A percentile compares a stretch with the other conserved stretches of the same genome.
Conservation (phyloP, 1,139 yeast genomes). For the Kodamaea suecica region DNA sequence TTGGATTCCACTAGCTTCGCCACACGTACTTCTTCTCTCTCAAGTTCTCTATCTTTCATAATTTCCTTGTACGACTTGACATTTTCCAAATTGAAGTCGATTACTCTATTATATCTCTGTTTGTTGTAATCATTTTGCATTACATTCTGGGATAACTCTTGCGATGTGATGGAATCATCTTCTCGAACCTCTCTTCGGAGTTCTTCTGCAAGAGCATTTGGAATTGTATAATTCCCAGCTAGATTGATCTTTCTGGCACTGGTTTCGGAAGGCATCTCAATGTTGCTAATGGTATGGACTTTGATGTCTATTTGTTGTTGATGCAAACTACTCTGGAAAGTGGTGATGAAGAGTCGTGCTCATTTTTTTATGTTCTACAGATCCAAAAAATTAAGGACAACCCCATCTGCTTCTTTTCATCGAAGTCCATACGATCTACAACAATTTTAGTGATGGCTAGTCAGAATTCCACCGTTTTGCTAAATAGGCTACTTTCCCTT, state of each 20-base stretch:
- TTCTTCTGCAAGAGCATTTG: conserved; percentile 25
- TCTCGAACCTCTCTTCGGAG: conserved; percentile 31
- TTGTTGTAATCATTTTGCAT: conserved; percentile 18
- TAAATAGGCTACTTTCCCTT: conserved; percentile 60
- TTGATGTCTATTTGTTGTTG: too few relatives aligned
- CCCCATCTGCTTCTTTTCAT: too few relatives aligned
- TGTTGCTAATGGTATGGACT: too few relatives aligned
- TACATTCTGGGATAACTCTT: conserved; percentile 19
- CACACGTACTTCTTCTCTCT: conserved; percentile 29
- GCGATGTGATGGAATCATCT: conserved; percentile 29
- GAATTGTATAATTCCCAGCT: conserved; percentile 32
- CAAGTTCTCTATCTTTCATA: conserved; percentile 35
- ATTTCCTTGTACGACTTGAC: conserved; percentile 32
- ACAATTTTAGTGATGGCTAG: conserved; percentile 30
- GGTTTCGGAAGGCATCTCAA: not conserved
- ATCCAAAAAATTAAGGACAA: too few relatives aligned
- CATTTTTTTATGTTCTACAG: too few relatives aligned
- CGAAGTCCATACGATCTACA: not conserved
- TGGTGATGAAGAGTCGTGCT: too few relatives aligned
- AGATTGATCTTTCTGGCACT: not conserved
- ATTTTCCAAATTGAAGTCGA: conserved; percentile 23
- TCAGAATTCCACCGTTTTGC: conserved; percentile 56
- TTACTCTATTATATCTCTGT: conserved; percentile 23
- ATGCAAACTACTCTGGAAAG: too few relatives aligned
- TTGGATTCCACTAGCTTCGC: conserved; percentile 17